phyloP scores from a whole-genome alignment of 2,329 filamentous ascomycete species.

The Verticillium isaacii region DNA sequence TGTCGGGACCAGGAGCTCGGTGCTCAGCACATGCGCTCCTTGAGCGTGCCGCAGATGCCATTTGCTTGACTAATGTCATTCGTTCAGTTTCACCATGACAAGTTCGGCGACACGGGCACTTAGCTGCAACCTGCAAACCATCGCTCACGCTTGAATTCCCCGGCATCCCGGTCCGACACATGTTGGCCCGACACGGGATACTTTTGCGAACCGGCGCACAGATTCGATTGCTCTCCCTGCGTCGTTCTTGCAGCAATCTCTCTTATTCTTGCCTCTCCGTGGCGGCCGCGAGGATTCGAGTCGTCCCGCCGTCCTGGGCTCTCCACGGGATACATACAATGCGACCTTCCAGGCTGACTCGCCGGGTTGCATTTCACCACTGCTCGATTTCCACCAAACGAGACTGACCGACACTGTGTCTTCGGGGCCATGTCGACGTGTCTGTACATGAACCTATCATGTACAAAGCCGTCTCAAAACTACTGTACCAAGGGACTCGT shows the following conservation, averaged over 20 bases:
- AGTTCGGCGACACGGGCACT: background rate
- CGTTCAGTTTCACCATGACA: conserved; percentile 5
- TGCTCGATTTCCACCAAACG: background rate
- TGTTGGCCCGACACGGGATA: background rate
- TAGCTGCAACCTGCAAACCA: background rate
- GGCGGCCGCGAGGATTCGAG: background rate
- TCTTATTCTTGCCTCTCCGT: background rate
- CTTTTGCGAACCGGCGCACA: background rate
- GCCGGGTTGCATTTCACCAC: background rate
- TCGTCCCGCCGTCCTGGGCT: background rate
- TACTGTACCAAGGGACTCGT: background rate
- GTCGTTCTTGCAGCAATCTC: background rate
- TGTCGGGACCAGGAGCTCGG: background rate
- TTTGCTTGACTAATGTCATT: background rate
- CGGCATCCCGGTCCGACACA: conserved; percentile 5
- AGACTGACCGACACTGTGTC: background rate
- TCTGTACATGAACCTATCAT: background rate
- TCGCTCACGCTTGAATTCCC: background rate
- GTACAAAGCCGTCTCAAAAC: background rate
- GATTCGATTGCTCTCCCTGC: background rate
- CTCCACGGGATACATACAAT: background rate
- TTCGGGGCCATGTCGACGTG: background rate
- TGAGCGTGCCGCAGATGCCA: background rate
- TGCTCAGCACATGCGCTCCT: background rate
- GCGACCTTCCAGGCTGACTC: background rate